Percentiles rank a stretch among this genome's conserved stretches.
Conservation (phyloP, 2,329 filamentous ascomycete genomes). For the Zymoseptoria crescenta region DNA sequence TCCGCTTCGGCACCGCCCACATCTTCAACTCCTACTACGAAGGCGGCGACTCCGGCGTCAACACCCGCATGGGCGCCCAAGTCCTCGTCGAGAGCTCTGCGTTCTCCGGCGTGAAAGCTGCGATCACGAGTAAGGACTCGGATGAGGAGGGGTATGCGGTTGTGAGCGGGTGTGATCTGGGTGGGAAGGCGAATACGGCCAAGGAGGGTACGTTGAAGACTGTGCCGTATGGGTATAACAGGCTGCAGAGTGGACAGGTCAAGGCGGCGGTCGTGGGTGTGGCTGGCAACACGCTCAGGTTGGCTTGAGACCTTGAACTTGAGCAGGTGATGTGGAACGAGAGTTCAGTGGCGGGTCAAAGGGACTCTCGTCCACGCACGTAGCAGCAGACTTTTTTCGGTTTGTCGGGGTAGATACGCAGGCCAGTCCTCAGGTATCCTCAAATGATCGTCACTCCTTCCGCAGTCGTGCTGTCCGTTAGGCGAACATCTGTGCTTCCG, state of each 20-base stretch:
- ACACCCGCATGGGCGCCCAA: conserved; percentile 37
- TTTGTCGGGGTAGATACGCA: neutral
- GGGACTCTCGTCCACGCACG: too few relatives aligned
- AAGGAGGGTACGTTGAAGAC: conserved; percentile 27
- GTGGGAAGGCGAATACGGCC: conserved; percentile 28
- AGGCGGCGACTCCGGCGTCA: conserved; percentile 32
- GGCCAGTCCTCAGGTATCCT: neutral
- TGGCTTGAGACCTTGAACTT: conserved; percentile 12
- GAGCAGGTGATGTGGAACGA: neutral
- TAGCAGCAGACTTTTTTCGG: too few relatives aligned
- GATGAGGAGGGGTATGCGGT: conserved; percentile 32
- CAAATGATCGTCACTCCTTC: neutral
- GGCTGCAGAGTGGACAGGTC: conserved; percentile 30
- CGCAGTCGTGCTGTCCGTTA: neutral
- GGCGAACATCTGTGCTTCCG: neutral
- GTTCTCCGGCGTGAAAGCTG: conserved; percentile 28
- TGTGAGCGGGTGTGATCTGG: conserved; percentile 33
- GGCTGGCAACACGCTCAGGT: conserved; percentile 33
- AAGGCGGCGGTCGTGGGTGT: conserved; percentile 34
- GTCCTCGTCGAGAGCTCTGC: conserved; percentile 38
- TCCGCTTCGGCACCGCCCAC: conserved; percentile 61
- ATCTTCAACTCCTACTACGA: conserved; percentile 49
- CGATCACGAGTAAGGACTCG: conserved; percentile 29
- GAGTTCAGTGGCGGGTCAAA: neutral
- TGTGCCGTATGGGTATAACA: conserved; percentile 30